Base-by-base conservation (phyloP, 805 yeast species). In the Ogataea haglerorum region DNA sequence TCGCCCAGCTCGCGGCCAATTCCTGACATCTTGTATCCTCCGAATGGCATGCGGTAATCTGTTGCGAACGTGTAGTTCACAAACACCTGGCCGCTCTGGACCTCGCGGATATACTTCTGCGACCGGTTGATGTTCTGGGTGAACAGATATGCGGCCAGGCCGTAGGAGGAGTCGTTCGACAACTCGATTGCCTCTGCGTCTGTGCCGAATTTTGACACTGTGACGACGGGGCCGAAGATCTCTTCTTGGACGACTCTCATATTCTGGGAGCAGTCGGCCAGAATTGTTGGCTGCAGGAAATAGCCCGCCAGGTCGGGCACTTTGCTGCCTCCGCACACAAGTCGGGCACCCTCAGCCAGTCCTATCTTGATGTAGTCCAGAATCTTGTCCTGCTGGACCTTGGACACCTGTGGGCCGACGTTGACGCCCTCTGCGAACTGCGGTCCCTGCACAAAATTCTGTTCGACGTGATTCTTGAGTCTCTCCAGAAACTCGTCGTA, bases 371-470 rank as follows among this genome's bases (percentile, higher is more conserved):
- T 82, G 67, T 83, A 90, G 40, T 70, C 69, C 65, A 90, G 69
- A 47, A 91, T 80, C 69, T 82, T 84, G 55, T 83, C 80, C 61
- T 82, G 73, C 72, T 90, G 98, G 48, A 69, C 70, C 62, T 78
- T 71, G 45, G 93, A 83, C 46, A 90, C 87, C 69, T 90, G 96
- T 30, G 98, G 93, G 59, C 98, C 98, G 72, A 89, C 95, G 72
- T 74, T 81, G 40, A 76, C 76, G 37, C 74, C 80, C 58, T 80
- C 80, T 33, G 79, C 85, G 64, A 87, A 89, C 61, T 95, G 95
- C 63, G 79, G 75, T 58, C 98, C 98, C 43, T 60, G 63, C 43
- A 84, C 80, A 62, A 80, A 79, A 35, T 64, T 63, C 47, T 58
- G 60, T 45, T 76, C 75, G 35, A 80, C 75, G 42, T 75, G 75